Percentiles rank a stretch among this genome's conserved stretches.
phyloP scores from a whole-genome alignment of 768 basidiomycete species.

The Rhizopogon sp. region DNA sequence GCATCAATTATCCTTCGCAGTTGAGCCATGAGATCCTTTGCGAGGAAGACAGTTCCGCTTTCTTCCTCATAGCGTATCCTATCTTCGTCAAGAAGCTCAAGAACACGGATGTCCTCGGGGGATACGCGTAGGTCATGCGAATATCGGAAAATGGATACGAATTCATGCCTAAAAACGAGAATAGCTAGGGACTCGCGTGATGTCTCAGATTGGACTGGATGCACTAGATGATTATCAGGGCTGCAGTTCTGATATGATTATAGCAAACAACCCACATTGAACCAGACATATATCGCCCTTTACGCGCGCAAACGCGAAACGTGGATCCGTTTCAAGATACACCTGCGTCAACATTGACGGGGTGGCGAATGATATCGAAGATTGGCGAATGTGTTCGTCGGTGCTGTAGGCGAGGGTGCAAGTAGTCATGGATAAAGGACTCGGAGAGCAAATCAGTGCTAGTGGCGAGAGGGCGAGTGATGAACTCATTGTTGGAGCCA shows the following conservation, averaged over 20 bases:
- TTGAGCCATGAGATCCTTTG: constrained; percentile 34
- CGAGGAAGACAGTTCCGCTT: constrained; percentile 54
- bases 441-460: neutral
- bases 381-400: neutral
- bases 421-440: neutral
- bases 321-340: constrained; percentile 5
- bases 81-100: constrained; percentile 45
- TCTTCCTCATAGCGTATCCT: constrained; percentile 53
- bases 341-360: constrained; percentile 11
- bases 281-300: constrained; percentile 23
- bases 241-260: too few relatives aligned
- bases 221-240: neutral
- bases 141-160: constrained; percentile 60
- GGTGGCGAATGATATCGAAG: constrained; percentile 16
- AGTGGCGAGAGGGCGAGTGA: neutral
- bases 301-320: constrained; percentile 35
- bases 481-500: neutral
- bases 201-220: constrained; percentile 4
- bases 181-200: constrained; percentile 15
- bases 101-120: constrained; percentile 36
- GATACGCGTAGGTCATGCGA: constrained; percentile 39
- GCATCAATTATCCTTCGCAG: constrained; percentile 25
- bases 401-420: neutral
- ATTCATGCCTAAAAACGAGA: constrained; percentile 42
- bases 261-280: constrained; percentile 15